A percentile compares a stretch with the other conserved stretches of the same genome.
These are phyloP conservation scores for Tylopilus subfusipes DNA, from an alignment of 768 basidiomycete species.

Conservation along the genomic window DNA sequence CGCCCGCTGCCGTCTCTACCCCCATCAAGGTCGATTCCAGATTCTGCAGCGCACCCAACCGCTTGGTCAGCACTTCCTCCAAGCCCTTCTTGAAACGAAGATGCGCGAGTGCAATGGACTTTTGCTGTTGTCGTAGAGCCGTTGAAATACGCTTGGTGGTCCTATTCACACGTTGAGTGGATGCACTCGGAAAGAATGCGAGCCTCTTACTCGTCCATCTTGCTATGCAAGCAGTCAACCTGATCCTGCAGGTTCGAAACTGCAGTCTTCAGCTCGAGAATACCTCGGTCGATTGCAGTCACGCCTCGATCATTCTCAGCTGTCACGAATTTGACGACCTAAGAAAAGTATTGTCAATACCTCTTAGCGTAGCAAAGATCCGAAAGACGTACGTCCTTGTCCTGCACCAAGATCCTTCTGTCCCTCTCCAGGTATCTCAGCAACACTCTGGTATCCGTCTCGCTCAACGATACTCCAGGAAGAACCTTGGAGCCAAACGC, in stretches of 20 bases:
- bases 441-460: constrained; percentile 64
- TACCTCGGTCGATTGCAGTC: constrained; percentile 76
- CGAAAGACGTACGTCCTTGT: constrained; percentile 55
- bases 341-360: neutral
- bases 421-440: constrained; percentile 81
- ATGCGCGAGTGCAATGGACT: constrained; percentile 68
- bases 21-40: constrained; percentile 73
- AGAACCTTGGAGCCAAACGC: constrained; percentile 49
- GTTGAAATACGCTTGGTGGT: constrained; percentile 61
- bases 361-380: neutral
- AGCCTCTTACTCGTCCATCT: constrained; percentile 64
- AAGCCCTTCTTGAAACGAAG: constrained; percentile 80
- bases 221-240: constrained; percentile 61
- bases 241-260: constrained; percentile 65
- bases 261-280: constrained; percentile 75
- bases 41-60: constrained; percentile 68
- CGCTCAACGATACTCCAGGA: constrained; percentile 47
- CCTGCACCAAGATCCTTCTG: constrained; percentile 54
- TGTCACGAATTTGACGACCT: constrained; percentile 80
- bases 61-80: constrained; percentile 72
- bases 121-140: constrained; percentile 67
- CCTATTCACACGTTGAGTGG: constrained; percentile 36
- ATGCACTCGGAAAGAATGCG: neutral
- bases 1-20: constrained; percentile 86
- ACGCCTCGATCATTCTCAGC: constrained; percentile 44